Percentiles rank a stretch among this genome's conserved stretches.
Evolutionary conservation across 2,329 filamentous ascomycete species (phyloP).

Genomic region (Seiridium cupressi): DNA sequence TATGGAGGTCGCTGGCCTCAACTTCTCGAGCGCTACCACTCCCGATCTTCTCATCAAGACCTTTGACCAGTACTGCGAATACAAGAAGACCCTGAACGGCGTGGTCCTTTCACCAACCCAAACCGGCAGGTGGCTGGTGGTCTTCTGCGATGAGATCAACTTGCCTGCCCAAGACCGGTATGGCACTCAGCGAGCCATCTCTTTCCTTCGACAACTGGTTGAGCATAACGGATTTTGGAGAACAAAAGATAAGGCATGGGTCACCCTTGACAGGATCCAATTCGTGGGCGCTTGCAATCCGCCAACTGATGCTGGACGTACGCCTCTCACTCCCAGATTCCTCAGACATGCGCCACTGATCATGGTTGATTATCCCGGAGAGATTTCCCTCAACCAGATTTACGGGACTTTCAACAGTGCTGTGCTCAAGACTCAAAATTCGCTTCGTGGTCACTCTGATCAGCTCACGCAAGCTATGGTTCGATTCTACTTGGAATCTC

Average conservation of each 20-base stretch:
- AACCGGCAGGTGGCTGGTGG: slow-evolving; percentile 94
- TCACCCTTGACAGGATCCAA: slow-evolving; percentile 94
- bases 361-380: slow-evolving; percentile 99
- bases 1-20: slow-evolving; percentile 98
- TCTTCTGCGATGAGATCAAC: slow-evolving; percentile 99
- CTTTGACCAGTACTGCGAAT: slow-evolving; percentile 99
- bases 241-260: slow-evolving; percentile 96
- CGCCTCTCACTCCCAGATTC: slow-evolving; percentile 89
- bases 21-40: slow-evolving; percentile 98
- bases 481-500: slow-evolving; percentile 90
- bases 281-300: slow-evolving; percentile 99
- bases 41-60: slow-evolving; percentile 98
- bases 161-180: slow-evolving; percentile 97
- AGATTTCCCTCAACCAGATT: slow-evolving; percentile 91
- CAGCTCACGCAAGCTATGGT: slow-evolving; percentile 97
- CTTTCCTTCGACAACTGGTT: slow-evolving; percentile 93
- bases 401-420: slow-evolving; percentile 98
- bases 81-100: slow-evolving; percentile 96
- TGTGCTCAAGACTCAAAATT: slow-evolving; percentile 93
- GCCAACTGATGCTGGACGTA: slow-evolving; percentile 94
- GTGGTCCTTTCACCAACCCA: slow-evolving; percentile 94
- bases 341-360: slow-evolving; percentile 95
- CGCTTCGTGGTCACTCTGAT: slow-evolving; percentile 92
- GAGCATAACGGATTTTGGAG: slow-evolving; percentile 99
- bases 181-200: slow-evolving; percentile 94